These are phyloP conservation scores for Blumeria hordei DNA, from an alignment of 2,329 filamentous ascomycete species.

Conservation along the genomic window DNA sequence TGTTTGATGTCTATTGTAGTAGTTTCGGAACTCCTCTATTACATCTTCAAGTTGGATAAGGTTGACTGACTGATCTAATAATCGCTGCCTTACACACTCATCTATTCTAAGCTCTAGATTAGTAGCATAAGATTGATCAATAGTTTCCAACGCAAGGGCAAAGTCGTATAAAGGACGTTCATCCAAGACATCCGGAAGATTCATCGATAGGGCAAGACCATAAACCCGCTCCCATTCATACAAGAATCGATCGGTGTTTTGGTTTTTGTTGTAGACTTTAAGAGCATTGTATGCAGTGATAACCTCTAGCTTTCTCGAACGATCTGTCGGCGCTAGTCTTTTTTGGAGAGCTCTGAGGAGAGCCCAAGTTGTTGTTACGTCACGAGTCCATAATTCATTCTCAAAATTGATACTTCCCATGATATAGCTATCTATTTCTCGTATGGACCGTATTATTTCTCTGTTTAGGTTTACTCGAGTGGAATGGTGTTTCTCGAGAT, in stretches of 20 bases:
- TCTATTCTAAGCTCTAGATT: constrained; percentile 1
- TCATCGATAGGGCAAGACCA: neutral
- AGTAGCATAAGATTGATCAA: neutral
- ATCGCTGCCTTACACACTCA: neutral
- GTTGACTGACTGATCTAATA: neutral
- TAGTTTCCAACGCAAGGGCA: neutral
- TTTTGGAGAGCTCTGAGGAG: neutral
- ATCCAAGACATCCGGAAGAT: neutral
- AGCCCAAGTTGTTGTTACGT: neutral
- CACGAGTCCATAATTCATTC: neutral
- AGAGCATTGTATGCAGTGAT: neutral
- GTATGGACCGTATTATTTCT: neutral
- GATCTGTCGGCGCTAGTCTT: neutral
- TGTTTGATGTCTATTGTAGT: neutral
- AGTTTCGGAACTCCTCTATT: neutral
- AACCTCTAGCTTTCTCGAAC: neutral
- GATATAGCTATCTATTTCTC: constrained; percentile 1
- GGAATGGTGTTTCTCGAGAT: neutral
- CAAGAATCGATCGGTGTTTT: neutral
- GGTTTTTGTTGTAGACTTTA: neutral
- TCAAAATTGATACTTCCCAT: neutral
- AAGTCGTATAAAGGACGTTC: neutral
- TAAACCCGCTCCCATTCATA: neutral
- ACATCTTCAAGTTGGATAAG: neutral
- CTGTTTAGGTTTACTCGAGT: neutral